A percentile compares a stretch with the other conserved stretches of the same genome.
Conservation (phyloP, 2,329 filamentous ascomycete genomes). For the Cytospora leucostoma region DNA sequence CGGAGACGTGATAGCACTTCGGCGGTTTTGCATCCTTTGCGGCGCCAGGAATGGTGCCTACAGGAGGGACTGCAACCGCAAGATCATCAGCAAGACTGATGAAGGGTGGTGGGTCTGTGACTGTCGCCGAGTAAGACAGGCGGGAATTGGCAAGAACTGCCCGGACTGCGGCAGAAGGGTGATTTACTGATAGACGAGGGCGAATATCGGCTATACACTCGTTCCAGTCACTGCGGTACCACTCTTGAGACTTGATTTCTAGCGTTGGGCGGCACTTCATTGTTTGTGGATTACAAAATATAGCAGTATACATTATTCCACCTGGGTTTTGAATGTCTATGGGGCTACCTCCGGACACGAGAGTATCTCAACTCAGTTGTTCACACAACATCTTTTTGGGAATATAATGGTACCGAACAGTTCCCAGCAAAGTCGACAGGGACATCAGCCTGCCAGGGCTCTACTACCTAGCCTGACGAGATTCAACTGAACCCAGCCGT, state of each 20-base stretch:
- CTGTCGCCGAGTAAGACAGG: conserved; percentile 18
- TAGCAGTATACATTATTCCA: not conserved
- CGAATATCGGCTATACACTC: not conserved
- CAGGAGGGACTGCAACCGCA: conserved; percentile 25
- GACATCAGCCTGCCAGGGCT: not conserved
- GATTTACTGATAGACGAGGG: conserved; percentile 13
- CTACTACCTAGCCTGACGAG: not conserved
- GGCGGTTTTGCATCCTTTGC: conserved; percentile 24
- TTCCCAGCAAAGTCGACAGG: not conserved
- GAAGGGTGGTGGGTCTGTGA: conserved; percentile 24
- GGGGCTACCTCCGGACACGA: not conserved
- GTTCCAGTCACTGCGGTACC: not conserved
- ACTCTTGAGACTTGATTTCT: not conserved
- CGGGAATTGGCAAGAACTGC: conserved; percentile 19
- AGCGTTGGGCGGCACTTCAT: conserved; percentile 4
- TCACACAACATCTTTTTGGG: not conserved
- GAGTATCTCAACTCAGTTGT: not conserved
- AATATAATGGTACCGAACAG: not conserved
- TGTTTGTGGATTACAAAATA: no score
- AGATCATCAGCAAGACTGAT: conserved; percentile 23
- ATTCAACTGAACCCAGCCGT: not conserved
- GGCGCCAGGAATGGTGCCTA: conserved; percentile 20
- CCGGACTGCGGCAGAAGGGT: conserved; percentile 20
- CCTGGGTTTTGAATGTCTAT: not conserved
- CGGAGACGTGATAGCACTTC: conserved; percentile 19